A percentile compares a stretch with the other conserved stretches of the same genome.
Conservation (phyloP, 768 basidiomycete genomes). For the Hortiboletus flavorubellus region DNA sequence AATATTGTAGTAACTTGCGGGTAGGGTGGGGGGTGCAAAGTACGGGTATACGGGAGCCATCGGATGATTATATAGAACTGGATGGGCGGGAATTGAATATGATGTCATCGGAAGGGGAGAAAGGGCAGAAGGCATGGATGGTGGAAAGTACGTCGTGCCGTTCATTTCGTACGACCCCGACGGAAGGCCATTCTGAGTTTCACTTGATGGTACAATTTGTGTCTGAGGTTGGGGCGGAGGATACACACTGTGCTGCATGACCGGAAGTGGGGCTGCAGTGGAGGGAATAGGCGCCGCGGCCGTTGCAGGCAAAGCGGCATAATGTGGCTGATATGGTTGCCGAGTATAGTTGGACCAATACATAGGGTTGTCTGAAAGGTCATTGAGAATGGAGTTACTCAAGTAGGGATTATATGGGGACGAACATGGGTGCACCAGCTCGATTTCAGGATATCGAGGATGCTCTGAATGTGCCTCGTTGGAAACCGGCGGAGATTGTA, state of each 20-base stretch:
- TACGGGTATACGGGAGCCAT: slow-evolving; percentile 8
- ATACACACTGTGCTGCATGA: slow-evolving; percentile 2
- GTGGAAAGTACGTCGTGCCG: slow-evolving; percentile 31
- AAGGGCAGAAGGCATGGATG: neutral
- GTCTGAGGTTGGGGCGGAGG: neutral
- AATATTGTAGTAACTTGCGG: slow-evolving; percentile 1
- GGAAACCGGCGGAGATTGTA: slow-evolving; percentile 10
- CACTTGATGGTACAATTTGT: neutral
- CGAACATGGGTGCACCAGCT: slow-evolving; percentile 33
- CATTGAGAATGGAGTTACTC: neutral
- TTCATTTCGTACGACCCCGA: slow-evolving; percentile 22
- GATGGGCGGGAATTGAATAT: slow-evolving; percentile 6
- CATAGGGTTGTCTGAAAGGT: slow-evolving; percentile 8
- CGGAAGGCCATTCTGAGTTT: slow-evolving; percentile 7
- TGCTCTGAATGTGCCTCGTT: slow-evolving; percentile 4
- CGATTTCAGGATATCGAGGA: slow-evolving; percentile 33
- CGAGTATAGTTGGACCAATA: slow-evolving; percentile 17
- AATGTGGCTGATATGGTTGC: slow-evolving; percentile 25
- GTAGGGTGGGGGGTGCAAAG: slow-evolving; percentile 7
- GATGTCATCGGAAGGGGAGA: neutral
- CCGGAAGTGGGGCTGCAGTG: neutral
- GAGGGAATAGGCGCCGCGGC: slow-evolving; percentile 1
- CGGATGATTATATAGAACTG: slow-evolving; percentile 4
- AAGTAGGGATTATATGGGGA: slow-evolving; percentile 1
- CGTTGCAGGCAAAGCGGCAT: slow-evolving; percentile 26